Base-by-base conservation (phyloP, 768 basidiomycete genomes). In the Phaeotremella fagi region DNA sequence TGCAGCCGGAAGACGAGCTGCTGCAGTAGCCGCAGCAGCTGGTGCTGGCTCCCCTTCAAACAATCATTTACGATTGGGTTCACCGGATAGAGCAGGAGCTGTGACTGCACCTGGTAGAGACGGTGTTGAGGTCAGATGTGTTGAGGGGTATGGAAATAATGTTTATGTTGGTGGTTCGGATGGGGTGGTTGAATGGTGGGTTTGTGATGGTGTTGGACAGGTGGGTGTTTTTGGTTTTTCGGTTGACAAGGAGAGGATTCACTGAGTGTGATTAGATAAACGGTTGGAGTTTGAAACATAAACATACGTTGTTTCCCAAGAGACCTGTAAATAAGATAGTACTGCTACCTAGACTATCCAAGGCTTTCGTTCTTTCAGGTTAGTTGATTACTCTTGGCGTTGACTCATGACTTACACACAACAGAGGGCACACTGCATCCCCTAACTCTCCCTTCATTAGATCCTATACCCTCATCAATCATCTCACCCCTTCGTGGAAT, bases 81-180 rank as follows among this genome's bases (percentile, higher is more conserved):
- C 48, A 2, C 53, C 59, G 0, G 59, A 55, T 9, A 6, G 42
- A 47, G 47, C 23, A 11, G 22, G 25, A 11, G 28, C 22, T 25
- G 18, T 1, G 4, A 37, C 25, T 6, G 28, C 6, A 20, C 42
- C 20, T 23, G 28, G 23, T 15, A 45, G 45, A n/a, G 37, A 22
- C 15, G 35, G 46, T 4, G 51, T 47, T 12, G 66, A 65, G 41
- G 52, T 67, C 14, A 49, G 59, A 38, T 67, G 66, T 50, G 65
- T 70, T 4, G 68, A 70, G 35, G 68, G 65, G n/a, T 70, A 67
- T 48, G 68, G 66, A 3, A 44, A 84, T 36, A 90, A 95, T 65
- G 81, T 94, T 23, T 92, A 90, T 60, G 81, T 89, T 12, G 91
- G 90, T 12, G 86, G 86, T 56, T 82, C 84, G 20, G 88, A 90